A percentile compares a stretch with the other conserved stretches of the same genome.
phyloP scores from a whole-genome alignment of 2,329 filamentous ascomycete genomes.

The Fusarium tuaranense region DNA sequence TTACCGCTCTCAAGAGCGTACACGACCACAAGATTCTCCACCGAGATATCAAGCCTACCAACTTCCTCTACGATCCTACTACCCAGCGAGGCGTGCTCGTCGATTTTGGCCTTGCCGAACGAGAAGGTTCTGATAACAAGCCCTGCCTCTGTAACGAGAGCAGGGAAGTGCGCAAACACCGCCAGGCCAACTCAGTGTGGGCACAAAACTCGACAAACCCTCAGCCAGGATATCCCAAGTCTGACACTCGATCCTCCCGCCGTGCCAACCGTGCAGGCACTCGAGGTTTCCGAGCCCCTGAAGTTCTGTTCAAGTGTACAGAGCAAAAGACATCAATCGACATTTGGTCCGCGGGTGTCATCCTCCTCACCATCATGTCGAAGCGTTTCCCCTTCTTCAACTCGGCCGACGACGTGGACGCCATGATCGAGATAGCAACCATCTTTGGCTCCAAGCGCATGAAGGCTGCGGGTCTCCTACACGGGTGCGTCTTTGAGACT shows the following conservation, averaged over 20 bases:
- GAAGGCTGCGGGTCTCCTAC: conserved; percentile 83
- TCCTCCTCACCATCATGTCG: conserved; percentile 92
- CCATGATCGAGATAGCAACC: conserved; percentile 95
- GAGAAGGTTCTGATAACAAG: conserved; percentile 80
- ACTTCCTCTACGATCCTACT: conserved; percentile 91
- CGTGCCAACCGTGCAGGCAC: conserved; percentile 96
- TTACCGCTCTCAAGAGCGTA: conserved; percentile 85
- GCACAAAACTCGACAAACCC: conserved; percentile 62
- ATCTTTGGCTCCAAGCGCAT: conserved; percentile 91
- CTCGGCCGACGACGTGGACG: conserved; percentile 96
- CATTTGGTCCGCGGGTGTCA: conserved; percentile 97
- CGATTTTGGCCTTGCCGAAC: conserved; percentile 98
- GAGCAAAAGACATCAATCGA: conserved; percentile 95
- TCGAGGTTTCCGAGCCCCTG: conserved; percentile 93
- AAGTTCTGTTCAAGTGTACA: conserved; percentile 97
- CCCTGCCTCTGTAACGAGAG: conserved; percentile 84
- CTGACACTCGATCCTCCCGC: conserved; percentile 86
- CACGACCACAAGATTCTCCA: conserved; percentile 90
- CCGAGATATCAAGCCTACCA: conserved; percentile 96
- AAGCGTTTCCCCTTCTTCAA: conserved; percentile 98
- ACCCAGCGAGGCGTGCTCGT: conserved; percentile 89
- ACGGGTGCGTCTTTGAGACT: conserved; percentile 93
- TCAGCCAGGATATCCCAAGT: conserved; percentile 83
- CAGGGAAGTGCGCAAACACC: conserved; percentile 69
- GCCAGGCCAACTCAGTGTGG: conserved; percentile 69